phyloP scores from a whole-genome alignment of 2,329 filamentous ascomycete species.

The Scytalidium sp. region DNA sequence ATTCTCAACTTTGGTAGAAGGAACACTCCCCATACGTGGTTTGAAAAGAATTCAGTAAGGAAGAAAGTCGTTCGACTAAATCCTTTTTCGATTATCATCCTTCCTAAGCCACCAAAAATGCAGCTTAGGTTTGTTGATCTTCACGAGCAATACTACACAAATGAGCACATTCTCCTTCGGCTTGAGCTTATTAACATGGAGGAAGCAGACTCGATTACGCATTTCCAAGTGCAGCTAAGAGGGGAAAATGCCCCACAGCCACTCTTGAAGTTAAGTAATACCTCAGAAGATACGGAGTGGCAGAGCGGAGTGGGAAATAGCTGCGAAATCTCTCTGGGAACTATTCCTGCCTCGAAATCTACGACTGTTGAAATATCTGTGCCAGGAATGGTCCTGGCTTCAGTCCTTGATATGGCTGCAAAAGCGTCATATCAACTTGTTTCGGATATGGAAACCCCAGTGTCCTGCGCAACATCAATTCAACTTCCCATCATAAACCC shows the following conservation, averaged over 20 bases:
- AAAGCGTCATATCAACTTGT: slow-evolving; percentile 75
- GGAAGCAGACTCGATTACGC: slow-evolving; percentile 71
- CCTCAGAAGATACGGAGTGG: slow-evolving; percentile 1
- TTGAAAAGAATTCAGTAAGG: slow-evolving; percentile 38
- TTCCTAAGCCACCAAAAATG: slow-evolving; percentile 90
- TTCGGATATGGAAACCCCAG: slow-evolving; percentile 76
- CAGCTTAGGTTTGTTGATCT: slow-evolving; percentile 65
- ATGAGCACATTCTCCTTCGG: slow-evolving; percentile 68
- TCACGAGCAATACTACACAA: slow-evolving; percentile 75
- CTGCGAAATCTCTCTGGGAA: slow-evolving; percentile 20
- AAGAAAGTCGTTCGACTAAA: slow-evolving; percentile 47
- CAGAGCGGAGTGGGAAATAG: slow-evolving; percentile 6
- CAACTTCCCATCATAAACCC: slow-evolving; percentile 74
- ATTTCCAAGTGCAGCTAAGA: slow-evolving; percentile 65
- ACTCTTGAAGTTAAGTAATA: slow-evolving; percentile 27
- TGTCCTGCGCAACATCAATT: slow-evolving; percentile 69
- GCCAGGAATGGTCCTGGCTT: slow-evolving; percentile 47
- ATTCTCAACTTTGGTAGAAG: slow-evolving; percentile 50
- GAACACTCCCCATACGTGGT: slow-evolving; percentile 47
- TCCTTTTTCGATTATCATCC: slow-evolving; percentile 62
- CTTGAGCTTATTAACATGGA: slow-evolving; percentile 79
- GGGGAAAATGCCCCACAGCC: slow-evolving; percentile 53
- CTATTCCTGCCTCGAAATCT: slow-evolving; percentile 43
- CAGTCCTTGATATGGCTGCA: slow-evolving; percentile 65
- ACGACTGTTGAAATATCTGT: slow-evolving; percentile 45